phyloP scores from a whole-genome alignment of 345 rosid genomes.

The Arabidopsis arenosa region DNA sequence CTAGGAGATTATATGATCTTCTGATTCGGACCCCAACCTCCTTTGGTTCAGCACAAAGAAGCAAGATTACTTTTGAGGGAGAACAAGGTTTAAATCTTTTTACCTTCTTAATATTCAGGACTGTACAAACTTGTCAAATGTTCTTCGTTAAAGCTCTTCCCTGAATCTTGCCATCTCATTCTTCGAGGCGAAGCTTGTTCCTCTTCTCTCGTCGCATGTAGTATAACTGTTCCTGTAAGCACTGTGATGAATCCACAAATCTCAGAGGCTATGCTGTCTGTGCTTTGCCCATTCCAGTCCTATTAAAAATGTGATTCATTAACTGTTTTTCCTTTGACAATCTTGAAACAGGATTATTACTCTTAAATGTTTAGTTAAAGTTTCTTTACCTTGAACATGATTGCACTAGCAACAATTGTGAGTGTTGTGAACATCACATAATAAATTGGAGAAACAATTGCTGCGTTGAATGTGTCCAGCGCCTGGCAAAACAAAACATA shows the following conservation, averaged over 20 bases:
- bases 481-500: slow-evolving; percentile 56
- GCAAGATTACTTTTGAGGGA: neutral
- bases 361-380: neutral
- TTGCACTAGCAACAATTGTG: slow-evolving; percentile 78
- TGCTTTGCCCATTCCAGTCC: slow-evolving; percentile 92
- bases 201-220: slow-evolving; percentile 83
- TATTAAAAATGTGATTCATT: slow-evolving; percentile 33
- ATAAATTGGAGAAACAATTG: slow-evolving; percentile 88
- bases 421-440: slow-evolving; percentile 95
- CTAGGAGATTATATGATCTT: neutral
- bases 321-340: neutral
- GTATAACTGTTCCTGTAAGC: slow-evolving; percentile 81
- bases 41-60: neutral
- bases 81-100: neutral
- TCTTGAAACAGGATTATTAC: neutral
- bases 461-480: slow-evolving; percentile 81
- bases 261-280: slow-evolving; percentile 81
- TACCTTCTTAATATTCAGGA: slow-evolving; percentile 51
- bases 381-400: slow-evolving; percentile 79
- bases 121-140: slow-evolving; percentile 58
- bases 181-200: slow-evolving; percentile 70
- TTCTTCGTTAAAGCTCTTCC: slow-evolving; percentile 63
- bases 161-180: slow-evolving; percentile 75
- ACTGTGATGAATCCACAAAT: slow-evolving; percentile 91
- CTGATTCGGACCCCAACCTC: slow-evolving; percentile 9